Conservation (phyloP, 23 red algal genomes). For the Gracilaria gracilis region DNA sequence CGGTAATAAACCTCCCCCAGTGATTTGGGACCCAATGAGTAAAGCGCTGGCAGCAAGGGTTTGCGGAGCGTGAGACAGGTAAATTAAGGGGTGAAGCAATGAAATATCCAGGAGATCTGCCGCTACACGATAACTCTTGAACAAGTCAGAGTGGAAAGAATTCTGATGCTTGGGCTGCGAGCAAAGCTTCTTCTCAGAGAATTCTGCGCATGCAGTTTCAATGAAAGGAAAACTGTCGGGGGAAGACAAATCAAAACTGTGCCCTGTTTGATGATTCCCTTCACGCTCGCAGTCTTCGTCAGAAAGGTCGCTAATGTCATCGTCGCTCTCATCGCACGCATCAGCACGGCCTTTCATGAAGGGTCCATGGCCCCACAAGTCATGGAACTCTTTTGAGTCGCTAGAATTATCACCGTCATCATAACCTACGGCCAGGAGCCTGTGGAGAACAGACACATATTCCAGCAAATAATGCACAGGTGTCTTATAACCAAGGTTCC, state of each 20-base stretch:
- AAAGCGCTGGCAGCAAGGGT: conserved; percentile 36
- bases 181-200: background rate
- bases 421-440: background rate
- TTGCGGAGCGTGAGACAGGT: background rate
- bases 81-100: conserved; percentile 18
- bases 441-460: conserved; percentile 43
- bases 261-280: background rate
- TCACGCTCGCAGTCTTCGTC: conserved; percentile 3
- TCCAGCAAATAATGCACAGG: conserved; percentile 44
- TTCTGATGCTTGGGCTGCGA: background rate
- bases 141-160: background rate
- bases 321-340: background rate
- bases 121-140: conserved; percentile 25
- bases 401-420: background rate
- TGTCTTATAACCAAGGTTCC: conserved; percentile 41
- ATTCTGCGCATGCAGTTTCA: background rate
- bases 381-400: background rate
- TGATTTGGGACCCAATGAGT: conserved; percentile 10
- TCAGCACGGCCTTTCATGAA: background rate
- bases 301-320: conserved; percentile 24
- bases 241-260: background rate
- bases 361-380: background rate
- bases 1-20: background rate
- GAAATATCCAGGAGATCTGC: conserved; percentile 10
- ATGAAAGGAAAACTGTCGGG: background rate